These are phyloP conservation scores for Russula brevipes DNA, from an alignment of 768 basidiomycete genomes.

Conservation along the genomic window DNA sequence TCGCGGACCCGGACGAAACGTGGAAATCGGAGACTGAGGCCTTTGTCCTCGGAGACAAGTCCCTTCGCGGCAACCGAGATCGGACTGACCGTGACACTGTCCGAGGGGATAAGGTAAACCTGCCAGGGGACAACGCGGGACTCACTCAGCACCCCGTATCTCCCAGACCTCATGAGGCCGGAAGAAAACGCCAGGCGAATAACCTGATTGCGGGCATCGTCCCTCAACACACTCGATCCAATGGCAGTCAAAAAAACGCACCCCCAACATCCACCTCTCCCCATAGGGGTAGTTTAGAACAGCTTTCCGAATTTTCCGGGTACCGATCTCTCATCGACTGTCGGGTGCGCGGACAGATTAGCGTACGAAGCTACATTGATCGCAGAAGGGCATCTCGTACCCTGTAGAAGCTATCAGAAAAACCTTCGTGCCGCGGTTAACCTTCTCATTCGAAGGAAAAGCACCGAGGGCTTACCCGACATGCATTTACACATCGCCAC, in stretches of 20 bases:
- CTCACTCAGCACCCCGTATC: slow-evolving; percentile 70
- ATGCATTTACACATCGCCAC: slow-evolving; percentile 89
- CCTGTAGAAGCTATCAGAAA: slow-evolving; percentile 80
- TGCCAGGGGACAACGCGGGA: slow-evolving; percentile 1
- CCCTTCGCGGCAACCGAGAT: slow-evolving; percentile 76
- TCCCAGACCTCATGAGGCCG: slow-evolving; percentile 83
- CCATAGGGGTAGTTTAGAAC: slow-evolving; percentile 50
- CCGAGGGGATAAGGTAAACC: slow-evolving; percentile 12
- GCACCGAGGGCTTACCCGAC: slow-evolving; percentile 50
- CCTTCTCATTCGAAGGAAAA: not conserved
- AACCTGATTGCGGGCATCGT: slow-evolving; percentile 38
- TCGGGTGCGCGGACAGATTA: slow-evolving; percentile 5
- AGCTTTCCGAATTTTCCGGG: slow-evolving; percentile 49
- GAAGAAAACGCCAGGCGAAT: slow-evolving; percentile 64
- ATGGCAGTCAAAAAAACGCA: slow-evolving; percentile 27
- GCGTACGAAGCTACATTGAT: not conserved
- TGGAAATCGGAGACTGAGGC: slow-evolving; percentile 83
- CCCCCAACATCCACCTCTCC: slow-evolving; percentile 61
- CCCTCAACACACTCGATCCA: not conserved
- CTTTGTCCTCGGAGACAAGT: slow-evolving; percentile 50
- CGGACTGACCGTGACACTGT: slow-evolving; percentile 76
- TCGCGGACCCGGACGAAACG: slow-evolving; percentile 70
- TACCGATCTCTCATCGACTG: slow-evolving; percentile 65
- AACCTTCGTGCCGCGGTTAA: slow-evolving; percentile 45
- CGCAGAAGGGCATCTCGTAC: slow-evolving; percentile 33